These are phyloP conservation scores for Umbelopsis sp. DNA, from an alignment of 371 early-diverging fungal genomes.

Conservation along the genomic window DNA sequence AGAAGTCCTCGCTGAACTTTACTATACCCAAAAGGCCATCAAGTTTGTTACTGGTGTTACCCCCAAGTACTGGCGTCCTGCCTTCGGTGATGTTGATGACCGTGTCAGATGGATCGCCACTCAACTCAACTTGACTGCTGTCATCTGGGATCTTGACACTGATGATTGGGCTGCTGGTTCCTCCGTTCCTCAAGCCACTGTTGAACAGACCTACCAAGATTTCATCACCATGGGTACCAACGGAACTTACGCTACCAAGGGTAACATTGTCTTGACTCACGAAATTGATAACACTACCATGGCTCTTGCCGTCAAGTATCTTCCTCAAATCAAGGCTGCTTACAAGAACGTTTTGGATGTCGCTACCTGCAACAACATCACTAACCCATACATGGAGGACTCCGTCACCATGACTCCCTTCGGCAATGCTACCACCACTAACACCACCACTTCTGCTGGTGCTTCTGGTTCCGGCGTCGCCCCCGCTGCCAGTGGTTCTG, in stretches of 20 bases:
- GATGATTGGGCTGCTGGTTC: constrained; percentile 61
- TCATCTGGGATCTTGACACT: constrained; percentile 58
- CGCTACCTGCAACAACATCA: constrained; percentile 59
- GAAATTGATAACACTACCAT: constrained; percentile 60
- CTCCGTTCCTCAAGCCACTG: constrained; percentile 34
- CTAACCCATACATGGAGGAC: constrained; percentile 54
- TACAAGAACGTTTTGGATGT: constrained; percentile 55
- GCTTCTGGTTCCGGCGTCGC: constrained; percentile 20
- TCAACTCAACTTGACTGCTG: constrained; percentile 54
- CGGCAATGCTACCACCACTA: constrained; percentile 20
- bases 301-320: constrained; percentile 46
- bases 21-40: constrained; percentile 71
- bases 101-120: constrained; percentile 67
- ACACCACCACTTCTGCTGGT: background rate
- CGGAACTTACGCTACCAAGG: constrained; percentile 43
- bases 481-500: constrained; percentile 19
- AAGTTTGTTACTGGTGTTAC: constrained; percentile 58
- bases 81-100: constrained; percentile 69
- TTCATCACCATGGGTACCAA: constrained; percentile 50
- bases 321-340: constrained; percentile 48
- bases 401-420: constrained; percentile 35
- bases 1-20: constrained; percentile 73
- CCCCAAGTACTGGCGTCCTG: constrained; percentile 53
- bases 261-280: constrained; percentile 57
- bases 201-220: constrained; percentile 43